Conservation (phyloP, 73 alveolate genomes). For the Paramecium sexaurelia region DNA sequence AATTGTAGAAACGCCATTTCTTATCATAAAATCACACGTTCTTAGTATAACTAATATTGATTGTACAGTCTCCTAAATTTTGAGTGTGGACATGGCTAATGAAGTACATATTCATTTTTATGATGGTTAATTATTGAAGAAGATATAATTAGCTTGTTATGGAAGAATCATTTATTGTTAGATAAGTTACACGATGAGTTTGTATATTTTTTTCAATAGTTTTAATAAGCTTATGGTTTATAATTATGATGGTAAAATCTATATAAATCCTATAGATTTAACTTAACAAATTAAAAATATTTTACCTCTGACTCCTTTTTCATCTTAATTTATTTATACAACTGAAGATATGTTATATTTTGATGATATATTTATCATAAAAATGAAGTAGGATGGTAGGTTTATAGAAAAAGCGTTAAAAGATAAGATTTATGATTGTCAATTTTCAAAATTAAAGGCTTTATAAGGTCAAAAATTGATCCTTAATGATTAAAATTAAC, state of each 20-base stretch:
- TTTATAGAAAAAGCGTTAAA: background rate
- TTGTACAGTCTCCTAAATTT: background rate
- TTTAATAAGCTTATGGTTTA: background rate
- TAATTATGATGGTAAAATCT: background rate
- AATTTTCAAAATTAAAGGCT: background rate
- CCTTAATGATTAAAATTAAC: background rate
- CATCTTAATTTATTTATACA: background rate
- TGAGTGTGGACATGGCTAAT: background rate
- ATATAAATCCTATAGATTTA: background rate
- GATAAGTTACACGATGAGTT: background rate
- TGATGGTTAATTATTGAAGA: background rate
- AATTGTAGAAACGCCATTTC: background rate
- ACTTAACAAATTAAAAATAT: background rate
- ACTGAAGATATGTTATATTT: background rate
- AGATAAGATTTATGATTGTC: background rate
- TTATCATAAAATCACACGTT: background rate
- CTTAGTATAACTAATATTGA: background rate
- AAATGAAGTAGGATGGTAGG: background rate
- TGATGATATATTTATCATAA: background rate
- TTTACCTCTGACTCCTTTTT: background rate
- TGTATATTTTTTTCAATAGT: background rate
- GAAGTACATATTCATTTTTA: too few relatives aligned
- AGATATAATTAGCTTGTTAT: background rate
- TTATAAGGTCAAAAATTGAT: background rate
- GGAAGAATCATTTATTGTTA: background rate